Evolutionary conservation across 192 early-diverging fungal species (phyloP).

Genomic region (Allomyces macrogynus): DNA sequence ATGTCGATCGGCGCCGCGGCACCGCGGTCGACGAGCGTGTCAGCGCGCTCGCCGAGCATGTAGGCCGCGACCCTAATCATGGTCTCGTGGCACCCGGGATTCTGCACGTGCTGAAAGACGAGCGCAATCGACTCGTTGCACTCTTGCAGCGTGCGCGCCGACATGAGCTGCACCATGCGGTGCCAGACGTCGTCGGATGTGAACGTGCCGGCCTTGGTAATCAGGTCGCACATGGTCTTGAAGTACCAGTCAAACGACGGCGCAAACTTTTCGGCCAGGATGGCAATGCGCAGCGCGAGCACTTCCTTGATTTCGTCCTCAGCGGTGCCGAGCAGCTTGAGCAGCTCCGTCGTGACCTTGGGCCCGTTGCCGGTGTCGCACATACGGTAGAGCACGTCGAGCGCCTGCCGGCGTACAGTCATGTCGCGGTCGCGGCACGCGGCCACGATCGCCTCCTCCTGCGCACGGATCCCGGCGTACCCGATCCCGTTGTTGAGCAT

Average conservation of each 20-base stretch:
- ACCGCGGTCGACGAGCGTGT: slow-evolving; percentile 70
- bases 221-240: slow-evolving; percentile 87
- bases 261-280: slow-evolving; percentile 92
- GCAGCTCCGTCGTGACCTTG: slow-evolving; percentile 71
- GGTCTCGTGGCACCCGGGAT: slow-evolving; percentile 86
- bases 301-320: slow-evolving; percentile 87
- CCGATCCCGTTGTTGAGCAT: slow-evolving; percentile 14
- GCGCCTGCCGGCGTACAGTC: slow-evolving; percentile 78
- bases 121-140: slow-evolving; percentile 75
- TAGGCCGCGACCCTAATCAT: slow-evolving; percentile 89
- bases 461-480: slow-evolving; percentile 6
- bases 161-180: slow-evolving; percentile 88
- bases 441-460: slow-evolving; percentile 71
- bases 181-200: slow-evolving; percentile 97
- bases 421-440: slow-evolving; percentile 93
- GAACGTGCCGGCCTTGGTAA: slow-evolving; percentile 84
- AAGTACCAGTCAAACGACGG: slow-evolving; percentile 98
- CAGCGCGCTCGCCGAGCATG: slow-evolving; percentile 94
- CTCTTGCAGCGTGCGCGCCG: slow-evolving; percentile 58
- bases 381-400: slow-evolving; percentile 95
- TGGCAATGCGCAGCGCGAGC: slow-evolving; percentile 97
- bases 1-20: slow-evolving; percentile 81
- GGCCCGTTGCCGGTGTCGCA: slow-evolving; percentile 74
- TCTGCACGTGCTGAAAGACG: slow-evolving; percentile 48
- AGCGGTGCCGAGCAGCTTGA: slow-evolving; percentile 62